Percentiles rank a stretch among this genome's conserved stretches.
Evolutionary conservation across 768 basidiomycete species (phyloP).

Genomic region (Termitomyces eurrhizus): DNA sequence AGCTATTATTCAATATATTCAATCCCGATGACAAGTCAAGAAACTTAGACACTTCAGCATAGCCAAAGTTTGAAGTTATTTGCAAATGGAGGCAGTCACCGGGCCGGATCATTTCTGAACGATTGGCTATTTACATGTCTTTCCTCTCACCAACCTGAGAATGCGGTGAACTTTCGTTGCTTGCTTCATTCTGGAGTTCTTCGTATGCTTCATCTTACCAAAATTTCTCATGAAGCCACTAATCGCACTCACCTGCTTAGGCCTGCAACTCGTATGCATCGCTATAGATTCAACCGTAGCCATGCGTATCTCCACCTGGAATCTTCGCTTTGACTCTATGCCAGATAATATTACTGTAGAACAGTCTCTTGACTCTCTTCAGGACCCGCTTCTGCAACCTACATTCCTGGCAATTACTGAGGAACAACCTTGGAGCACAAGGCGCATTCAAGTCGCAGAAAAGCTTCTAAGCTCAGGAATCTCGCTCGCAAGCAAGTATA

Average conservation of each 20-base stretch:
- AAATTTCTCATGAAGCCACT: not conserved
- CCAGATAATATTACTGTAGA: conserved; percentile 49
- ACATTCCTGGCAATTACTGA: conserved; percentile 26
- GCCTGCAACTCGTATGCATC: not conserved
- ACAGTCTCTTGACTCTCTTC: conserved; percentile 37
- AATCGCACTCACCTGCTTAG: not conserved
- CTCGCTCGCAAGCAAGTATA: conserved; percentile 33
- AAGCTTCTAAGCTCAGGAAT: conserved; percentile 37
- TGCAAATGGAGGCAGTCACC: too few relatives aligned
- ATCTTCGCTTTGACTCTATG: conserved; percentile 50
- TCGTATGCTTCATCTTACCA: not conserved
- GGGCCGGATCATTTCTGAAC: too few relatives aligned
- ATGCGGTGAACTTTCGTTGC: not conserved
- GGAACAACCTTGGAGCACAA: conserved; percentile 53
- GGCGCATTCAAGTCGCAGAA: conserved; percentile 45
- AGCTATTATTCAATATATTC: too few relatives aligned
- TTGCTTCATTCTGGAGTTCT: not conserved
- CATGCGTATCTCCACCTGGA: conserved; percentile 43
- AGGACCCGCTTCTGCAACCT: conserved; percentile 36
- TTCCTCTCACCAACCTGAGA: not conserved
- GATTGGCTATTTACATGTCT: not conserved
- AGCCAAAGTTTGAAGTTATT: too few relatives aligned
- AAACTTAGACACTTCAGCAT: too few relatives aligned
- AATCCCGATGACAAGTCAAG: too few relatives aligned
- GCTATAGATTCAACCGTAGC: not conserved